Base-by-base conservation (phyloP, 2,329 filamentous ascomycete species). In the Claviceps pazoutovae region DNA sequence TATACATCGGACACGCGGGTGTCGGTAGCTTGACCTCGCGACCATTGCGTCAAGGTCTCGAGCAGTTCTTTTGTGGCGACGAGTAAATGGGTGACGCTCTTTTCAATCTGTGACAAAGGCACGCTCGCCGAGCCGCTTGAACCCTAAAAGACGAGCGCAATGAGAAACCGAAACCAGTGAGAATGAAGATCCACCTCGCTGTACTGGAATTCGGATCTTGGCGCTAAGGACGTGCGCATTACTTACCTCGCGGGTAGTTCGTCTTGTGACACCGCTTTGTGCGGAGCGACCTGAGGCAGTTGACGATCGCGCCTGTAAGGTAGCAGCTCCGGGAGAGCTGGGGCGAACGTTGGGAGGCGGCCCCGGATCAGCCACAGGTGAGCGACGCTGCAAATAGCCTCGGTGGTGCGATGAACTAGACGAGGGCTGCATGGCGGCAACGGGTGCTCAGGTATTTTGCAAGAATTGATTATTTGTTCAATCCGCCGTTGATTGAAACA, bases 1-100 rank as follows among this genome's bases (percentile, higher is more conserved):
- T 98, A 98, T 60, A 98, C 93, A 66, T 98, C 93, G 13, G 93
- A 97, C 54, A 98, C 93, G 66, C 97, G 88, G 55, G 84, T 86
- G 69, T 98, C 93, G 56, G 88, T 90, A 51, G 93, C 90, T 61
- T 86, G 83, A 56, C 87, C 85, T 53, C 91, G 87, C 54, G 93
- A 98, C 93, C 93, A 98, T 75, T 95, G 86, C 46, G 93, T 98
- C 56, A 98, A 75, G 5, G 91, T 98, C 72, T 98, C 93, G 56
- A 98, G 83, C 2, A 98, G 82, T 69, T 97, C 90, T 67, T 98
- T 98, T 37, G 93, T 98, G 38, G 93, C 93, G 58, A 98, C 91
- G 38, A 98, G 82, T 45, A 98, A 84, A 66, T 98, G 93, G 11
- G 91, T 96, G 57, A 98, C 93, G 66, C 90, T 96, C 74, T 96